These are phyloP conservation scores for Vitis hybrid DNA, from an alignment of 177 flowering plant species.

Conservation along the genomic window DNA sequence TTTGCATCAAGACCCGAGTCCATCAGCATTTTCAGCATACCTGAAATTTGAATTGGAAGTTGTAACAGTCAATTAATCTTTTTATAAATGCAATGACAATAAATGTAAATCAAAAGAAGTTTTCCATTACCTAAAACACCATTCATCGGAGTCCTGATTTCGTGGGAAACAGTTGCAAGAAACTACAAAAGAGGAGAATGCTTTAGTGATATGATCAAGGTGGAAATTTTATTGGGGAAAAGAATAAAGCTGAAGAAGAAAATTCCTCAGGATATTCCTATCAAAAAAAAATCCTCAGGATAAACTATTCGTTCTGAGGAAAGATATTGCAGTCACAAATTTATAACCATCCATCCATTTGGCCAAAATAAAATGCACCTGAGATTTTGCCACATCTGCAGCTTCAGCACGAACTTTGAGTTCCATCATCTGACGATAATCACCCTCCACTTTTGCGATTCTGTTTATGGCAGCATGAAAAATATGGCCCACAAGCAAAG, in stretches of 20 bases:
- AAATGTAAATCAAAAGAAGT: not conserved
- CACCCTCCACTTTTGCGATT: slow-evolving; percentile 75
- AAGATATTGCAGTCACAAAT: not conserved
- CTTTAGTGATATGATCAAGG: not conserved
- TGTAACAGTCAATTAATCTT: not conserved
- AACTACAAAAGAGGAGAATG: slow-evolving; percentile 53
- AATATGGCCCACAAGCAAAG: slow-evolving; percentile 70
- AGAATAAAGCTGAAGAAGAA: too few species aligned
- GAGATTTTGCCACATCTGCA: slow-evolving; percentile 98
- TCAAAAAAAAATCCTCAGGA: too few species aligned
- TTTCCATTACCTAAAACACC: slow-evolving; percentile 79
- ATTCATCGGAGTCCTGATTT: slow-evolving; percentile 96
- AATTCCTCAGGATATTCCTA: too few species aligned
- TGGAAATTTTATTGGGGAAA: not conserved
- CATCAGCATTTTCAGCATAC: slow-evolving; percentile 96
- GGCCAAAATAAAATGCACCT: slow-evolving; percentile 45
- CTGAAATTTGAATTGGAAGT: slow-evolving; percentile 27
- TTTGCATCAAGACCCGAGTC: slow-evolving; percentile 71
- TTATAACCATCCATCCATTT: not conserved
- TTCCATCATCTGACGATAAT: slow-evolving; percentile 68
- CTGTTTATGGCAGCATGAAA: slow-evolving; percentile 71
- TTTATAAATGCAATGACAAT: not conserved
- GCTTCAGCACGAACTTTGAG: slow-evolving; percentile 93
- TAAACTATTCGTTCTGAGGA: not conserved
- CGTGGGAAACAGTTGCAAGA: slow-evolving; percentile 96